Conservation (phyloP, 768 basidiomycete genomes). For the Asterophora lycoperdoides region DNA sequence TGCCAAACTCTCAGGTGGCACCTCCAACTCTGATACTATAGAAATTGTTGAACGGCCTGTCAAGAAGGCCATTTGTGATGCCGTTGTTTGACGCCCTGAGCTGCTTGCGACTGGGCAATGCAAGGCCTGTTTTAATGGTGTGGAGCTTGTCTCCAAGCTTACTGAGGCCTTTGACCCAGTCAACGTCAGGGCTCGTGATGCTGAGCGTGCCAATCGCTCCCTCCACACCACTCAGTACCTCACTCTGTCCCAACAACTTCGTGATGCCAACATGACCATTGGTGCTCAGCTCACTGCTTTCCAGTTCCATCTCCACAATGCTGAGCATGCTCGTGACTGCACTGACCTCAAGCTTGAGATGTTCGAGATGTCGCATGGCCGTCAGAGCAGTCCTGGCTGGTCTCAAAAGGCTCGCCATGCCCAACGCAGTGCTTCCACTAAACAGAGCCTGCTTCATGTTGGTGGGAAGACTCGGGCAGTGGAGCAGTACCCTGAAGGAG, state of each 20-base stretch:
- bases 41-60: background rate
- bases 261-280: conserved; percentile 1
- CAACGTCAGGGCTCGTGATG: conserved; percentile 13
- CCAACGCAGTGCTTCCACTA: background rate
- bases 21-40: background rate
- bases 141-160: conserved; percentile 18
- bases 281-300: conserved; percentile 10
- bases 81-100: background rate
- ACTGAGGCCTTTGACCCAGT: conserved; percentile 21
- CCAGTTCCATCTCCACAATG: conserved; percentile 5
- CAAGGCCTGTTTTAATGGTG: conserved; percentile 2
- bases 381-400: background rate
- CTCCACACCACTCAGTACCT: conserved; percentile 3
- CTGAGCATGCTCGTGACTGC: conserved; percentile 11
- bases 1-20: background rate
- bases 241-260: conserved; percentile 5
- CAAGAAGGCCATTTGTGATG: background rate
- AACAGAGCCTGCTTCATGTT: background rate
- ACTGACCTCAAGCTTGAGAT: conserved; percentile 14
- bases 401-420: background rate
- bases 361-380: background rate
- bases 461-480: background rate
- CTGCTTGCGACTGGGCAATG: background rate
- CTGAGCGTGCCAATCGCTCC: conserved; percentile 1
- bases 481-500: background rate